These are phyloP conservation scores for Kazachstania africana DNA, from an alignment of 805 yeast genomes.

Conservation along the genomic window DNA sequence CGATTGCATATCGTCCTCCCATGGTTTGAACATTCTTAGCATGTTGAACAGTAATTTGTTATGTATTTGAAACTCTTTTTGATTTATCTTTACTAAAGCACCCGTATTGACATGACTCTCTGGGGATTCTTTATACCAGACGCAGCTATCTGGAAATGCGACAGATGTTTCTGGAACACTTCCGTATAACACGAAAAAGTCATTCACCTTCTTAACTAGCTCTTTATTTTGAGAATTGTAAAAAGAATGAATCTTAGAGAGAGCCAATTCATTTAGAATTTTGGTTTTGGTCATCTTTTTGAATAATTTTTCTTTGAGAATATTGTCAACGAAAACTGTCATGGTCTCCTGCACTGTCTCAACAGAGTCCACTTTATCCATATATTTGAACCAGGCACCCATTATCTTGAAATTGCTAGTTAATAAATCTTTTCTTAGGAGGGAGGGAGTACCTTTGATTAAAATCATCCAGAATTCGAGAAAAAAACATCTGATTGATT, in stretches of 20 bases:
- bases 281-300: slow-evolving; percentile 61
- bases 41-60: slow-evolving; percentile 58
- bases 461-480: slow-evolving; percentile 50
- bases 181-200: slow-evolving; percentile 38
- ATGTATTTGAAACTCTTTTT: slow-evolving; percentile 43
- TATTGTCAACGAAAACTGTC: slow-evolving; percentile 34
- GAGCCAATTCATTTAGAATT: slow-evolving; percentile 65
- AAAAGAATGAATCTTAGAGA: slow-evolving; percentile 45
- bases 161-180: slow-evolving; percentile 40
- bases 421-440: slow-evolving; percentile 55
- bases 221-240: slow-evolving; percentile 30
- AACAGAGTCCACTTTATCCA: slow-evolving; percentile 42
- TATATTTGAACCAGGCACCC: slow-evolving; percentile 55
- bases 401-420: slow-evolving; percentile 43
- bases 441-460: slow-evolving; percentile 36
- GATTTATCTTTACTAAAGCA: slow-evolving; percentile 35
- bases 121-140: slow-evolving; percentile 35
- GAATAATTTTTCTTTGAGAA: slow-evolving; percentile 49
- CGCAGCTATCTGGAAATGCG: slow-evolving; percentile 33
- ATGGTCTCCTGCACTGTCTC: slow-evolving; percentile 32
- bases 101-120: slow-evolving; percentile 26
- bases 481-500: slow-evolving; percentile 46
- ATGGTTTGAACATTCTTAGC: slow-evolving; percentile 59
- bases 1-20: slow-evolving; percentile 62
- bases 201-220: slow-evolving; percentile 30